Evolutionary conservation across 345 rosid genomes (phyloP).

Genomic region (Trapa bicornis): DNA sequence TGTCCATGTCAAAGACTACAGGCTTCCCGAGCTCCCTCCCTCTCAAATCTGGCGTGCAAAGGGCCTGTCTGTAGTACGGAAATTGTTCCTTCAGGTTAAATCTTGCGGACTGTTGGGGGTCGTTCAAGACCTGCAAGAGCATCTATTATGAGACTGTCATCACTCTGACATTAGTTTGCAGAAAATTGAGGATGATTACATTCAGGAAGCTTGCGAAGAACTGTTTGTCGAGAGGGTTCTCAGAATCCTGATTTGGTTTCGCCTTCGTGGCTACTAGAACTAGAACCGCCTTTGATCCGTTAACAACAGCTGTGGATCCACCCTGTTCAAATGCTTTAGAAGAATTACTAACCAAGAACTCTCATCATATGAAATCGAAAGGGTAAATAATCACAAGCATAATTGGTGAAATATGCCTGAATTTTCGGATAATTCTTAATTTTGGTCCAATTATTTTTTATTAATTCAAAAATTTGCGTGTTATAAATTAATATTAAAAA

Average conservation of each 20-base stretch:
- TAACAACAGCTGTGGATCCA: constrained; percentile 60
- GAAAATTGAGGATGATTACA: constrained; percentile 24
- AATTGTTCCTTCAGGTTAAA: constrained; percentile 64
- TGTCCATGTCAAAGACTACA: constrained; percentile 82
- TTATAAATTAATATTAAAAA: too few species aligned
- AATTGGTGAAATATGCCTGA: too few species aligned
- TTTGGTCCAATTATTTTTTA: too few species aligned
- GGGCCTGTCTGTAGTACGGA: constrained; percentile 54
- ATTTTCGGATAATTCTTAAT: too few species aligned
- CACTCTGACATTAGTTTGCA: background rate
- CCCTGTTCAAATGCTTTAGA: constrained; percentile 29
- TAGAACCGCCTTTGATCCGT: constrained; percentile 46
- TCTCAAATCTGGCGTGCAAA: constrained; percentile 42
- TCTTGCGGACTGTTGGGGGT: constrained; percentile 44
- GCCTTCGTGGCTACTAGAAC: constrained; percentile 74
- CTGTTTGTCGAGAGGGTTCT: constrained; percentile 43
- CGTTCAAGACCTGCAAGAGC: constrained; percentile 47
- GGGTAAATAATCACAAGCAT: too few species aligned
- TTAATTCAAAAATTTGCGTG: too few species aligned
- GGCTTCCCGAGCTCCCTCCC: constrained; percentile 51
- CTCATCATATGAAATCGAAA: background rate
- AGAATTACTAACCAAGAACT: background rate
- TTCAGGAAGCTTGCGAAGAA: constrained; percentile 71
- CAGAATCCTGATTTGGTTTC: constrained; percentile 35
- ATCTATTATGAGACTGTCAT: background rate